phyloP scores from a whole-genome alignment of 2,329 filamentous ascomycete species.

The Phyllachora maydis region DNA sequence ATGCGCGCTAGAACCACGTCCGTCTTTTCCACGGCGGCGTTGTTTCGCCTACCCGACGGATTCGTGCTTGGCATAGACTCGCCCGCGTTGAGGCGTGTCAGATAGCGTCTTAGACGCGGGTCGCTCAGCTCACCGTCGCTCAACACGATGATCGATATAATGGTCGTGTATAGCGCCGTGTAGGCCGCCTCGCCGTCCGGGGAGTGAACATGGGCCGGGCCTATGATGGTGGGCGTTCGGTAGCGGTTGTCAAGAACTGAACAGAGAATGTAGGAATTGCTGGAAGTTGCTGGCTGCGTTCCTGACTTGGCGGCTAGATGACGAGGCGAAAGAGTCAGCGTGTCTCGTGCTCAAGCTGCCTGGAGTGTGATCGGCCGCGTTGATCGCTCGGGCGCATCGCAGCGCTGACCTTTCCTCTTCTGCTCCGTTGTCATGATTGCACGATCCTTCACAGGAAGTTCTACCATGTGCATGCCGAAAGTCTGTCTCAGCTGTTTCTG shows the following conservation, averaged over 20 bases:
- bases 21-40: conserved; percentile 27
- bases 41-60: conserved; percentile 5
- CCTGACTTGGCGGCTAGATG: conserved; percentile 25
- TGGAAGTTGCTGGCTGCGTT: conserved; percentile 28
- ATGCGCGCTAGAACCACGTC: conserved; percentile 56
- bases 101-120: conserved; percentile 54
- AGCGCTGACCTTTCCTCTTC: too few species aligned
- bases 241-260: conserved; percentile 51
- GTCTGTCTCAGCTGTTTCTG: conserved; percentile 48
- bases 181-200: conserved; percentile 57
- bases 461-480: conserved; percentile 87
- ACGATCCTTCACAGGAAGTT: conserved; percentile 66
- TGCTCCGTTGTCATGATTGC: conserved; percentile 48
- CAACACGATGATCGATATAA: conserved; percentile 60
- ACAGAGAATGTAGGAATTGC: conserved; percentile 58
- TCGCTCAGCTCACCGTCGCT: conserved; percentile 57
- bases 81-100: conserved; percentile 56
- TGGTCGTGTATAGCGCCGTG: conserved; percentile 57
- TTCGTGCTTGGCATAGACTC: conserved; percentile 49
- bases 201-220: conserved; percentile 45
- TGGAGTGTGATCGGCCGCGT: too few species aligned
- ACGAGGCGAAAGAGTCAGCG: too few species aligned
- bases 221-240: conserved; percentile 43
- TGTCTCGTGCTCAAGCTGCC: too few species aligned
- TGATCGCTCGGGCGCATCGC: too few species aligned